Evolutionary conservation across 1,284 basidiomycete species (phyloP), one percentile per base, ranked within the genome.

Genomic region (Coniferiporia sulphurascens): DNA sequence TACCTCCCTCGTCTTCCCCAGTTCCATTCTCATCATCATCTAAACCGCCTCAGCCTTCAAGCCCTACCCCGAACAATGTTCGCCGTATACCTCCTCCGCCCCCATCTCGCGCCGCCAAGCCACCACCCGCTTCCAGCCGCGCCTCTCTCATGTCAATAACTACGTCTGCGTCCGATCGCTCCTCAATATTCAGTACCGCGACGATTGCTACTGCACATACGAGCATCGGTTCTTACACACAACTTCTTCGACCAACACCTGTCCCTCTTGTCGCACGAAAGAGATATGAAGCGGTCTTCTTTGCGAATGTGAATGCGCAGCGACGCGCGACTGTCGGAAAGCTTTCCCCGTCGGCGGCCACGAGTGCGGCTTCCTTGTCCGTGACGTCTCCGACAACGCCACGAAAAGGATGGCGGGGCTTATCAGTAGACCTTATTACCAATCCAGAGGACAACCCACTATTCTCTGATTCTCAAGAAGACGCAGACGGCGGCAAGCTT

Each of bases 381-480:
- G 66, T 69, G 3, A 13, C 48, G 6, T 52, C 59, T 44, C 48
- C 60, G 15, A 44, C 51, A 13, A 58, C 60, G n/a, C 60, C 60
- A 8, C 52, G 57, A n/a, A 58, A 58, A 1, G 89, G 89, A 1
- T 91, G 89, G 89, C 76, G 89, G 52, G 89, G 87, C 3, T 68
- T 90, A 34, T 89, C 86, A 1, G 83, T 91, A 22, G 89, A 91
- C 70, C 70, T 89, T 55, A 82, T 85, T 59, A 80, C 80, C 1
- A 79, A 75, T 49, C 76, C 74, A 19, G 77, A 78, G 56, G 67
- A 65, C 56, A 66, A 67, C 48, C 65, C 51, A 27, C 19, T 49
- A 17, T 22, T 53, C 15, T 66, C 69, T n/a, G 66, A 4, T n/a
- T 70, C 66, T 32, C 68, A 69, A 3, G 68, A 68, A 6, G 74